A percentile compares a stretch with the other conserved stretches of the same genome.
These are phyloP conservation scores for Excoecaria agallocha DNA, from an alignment of 345 rosid species.

Conservation along the genomic window DNA sequence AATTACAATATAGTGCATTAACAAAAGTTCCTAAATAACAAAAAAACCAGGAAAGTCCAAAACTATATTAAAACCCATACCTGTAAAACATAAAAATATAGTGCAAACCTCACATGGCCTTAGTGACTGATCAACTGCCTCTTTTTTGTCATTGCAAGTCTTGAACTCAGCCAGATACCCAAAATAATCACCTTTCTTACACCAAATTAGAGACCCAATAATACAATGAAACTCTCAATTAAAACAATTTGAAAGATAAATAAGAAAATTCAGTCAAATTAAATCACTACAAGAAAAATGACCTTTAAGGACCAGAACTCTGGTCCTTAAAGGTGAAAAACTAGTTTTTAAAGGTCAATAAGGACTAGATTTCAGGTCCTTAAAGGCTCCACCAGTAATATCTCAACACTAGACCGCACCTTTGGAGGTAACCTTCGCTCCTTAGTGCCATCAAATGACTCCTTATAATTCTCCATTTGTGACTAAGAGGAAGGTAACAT, in stretches of 20 bases:
- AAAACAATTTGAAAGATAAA: neutral
- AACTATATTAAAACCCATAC: neutral
- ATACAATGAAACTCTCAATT: neutral
- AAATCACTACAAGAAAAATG: no score
- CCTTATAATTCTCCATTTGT: no score
- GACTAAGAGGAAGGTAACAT: no score
- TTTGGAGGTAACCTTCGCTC: no score
- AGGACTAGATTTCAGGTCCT: no score
- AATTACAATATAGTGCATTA: no score
- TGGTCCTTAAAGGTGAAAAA: no score
- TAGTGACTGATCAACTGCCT: conserved; percentile 52
- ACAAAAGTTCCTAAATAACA: neutral
- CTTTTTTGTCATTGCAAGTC: conserved; percentile 47
- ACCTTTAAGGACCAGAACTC: no score
- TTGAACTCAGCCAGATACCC: conserved; percentile 57
- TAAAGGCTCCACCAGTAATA: no score
- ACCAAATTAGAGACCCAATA: conserved; percentile 8
- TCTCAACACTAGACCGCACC: no score
- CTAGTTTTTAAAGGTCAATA: no score
- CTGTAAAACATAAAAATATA: neutral
- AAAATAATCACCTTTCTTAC: conserved; percentile 58
- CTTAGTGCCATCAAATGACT: no score
- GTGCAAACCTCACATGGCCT: conserved; percentile 40
- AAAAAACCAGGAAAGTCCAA: neutral
- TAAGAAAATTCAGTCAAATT: neutral